Conservation (phyloP, 345 rosid species). For the Syzygium oleosum region DNA sequence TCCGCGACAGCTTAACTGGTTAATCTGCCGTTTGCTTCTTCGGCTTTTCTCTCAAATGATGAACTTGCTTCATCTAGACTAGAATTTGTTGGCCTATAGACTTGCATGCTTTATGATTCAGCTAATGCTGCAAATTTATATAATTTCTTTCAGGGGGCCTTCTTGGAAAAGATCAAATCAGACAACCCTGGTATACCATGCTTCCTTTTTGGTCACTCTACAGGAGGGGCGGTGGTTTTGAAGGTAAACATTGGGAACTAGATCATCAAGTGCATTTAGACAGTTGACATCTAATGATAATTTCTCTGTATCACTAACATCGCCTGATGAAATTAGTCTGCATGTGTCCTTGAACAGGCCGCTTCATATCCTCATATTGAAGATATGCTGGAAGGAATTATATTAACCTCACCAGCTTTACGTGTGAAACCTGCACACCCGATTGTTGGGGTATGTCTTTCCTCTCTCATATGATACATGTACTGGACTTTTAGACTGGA, state of each 20-base stretch:
- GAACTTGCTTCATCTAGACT: not conserved
- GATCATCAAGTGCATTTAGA: not conserved
- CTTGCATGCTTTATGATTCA: not conserved
- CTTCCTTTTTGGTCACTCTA: slow-evolving; percentile 96
- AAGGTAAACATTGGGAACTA: slow-evolving; percentile 32
- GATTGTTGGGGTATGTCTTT: slow-evolving; percentile 65
- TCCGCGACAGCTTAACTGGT: not conserved
- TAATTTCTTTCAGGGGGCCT: slow-evolving; percentile 44
- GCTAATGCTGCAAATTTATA: not conserved
- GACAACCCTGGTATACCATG: slow-evolving; percentile 87
- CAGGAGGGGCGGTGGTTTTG: slow-evolving; percentile 97
- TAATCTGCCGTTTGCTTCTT: not conserved
- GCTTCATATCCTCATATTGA: slow-evolving; percentile 47
- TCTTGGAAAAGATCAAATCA: slow-evolving; percentile 68
- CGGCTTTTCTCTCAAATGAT: not conserved
- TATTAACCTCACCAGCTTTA: slow-evolving; percentile 88
- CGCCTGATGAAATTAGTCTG: not conserved
- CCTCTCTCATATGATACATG: not conserved
- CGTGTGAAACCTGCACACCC: slow-evolving; percentile 97
- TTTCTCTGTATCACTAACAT: not conserved
- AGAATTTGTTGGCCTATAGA: not conserved
- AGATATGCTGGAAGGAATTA: slow-evolving; percentile 71
- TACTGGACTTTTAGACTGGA: not conserved
- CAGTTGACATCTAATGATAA: not conserved
- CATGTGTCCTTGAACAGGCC: slow-evolving; percentile 31